Base-by-base conservation (phyloP, 2,329 filamentous ascomycete species). In the Raffaelea ambrosiae region DNA sequence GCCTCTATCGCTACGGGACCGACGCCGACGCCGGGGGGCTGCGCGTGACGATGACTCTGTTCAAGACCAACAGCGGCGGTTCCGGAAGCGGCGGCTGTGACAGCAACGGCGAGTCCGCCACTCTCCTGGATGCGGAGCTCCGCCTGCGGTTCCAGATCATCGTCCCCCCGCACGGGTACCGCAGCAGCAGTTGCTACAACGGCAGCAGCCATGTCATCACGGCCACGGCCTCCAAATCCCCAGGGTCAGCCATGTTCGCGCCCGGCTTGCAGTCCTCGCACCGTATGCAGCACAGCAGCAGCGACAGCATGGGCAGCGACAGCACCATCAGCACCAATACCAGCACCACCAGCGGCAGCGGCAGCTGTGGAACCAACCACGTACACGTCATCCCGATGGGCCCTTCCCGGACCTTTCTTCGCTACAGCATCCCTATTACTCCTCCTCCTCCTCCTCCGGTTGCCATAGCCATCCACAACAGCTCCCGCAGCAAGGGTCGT, bases 41-140 rank as follows among this genome's bases (percentile, higher is more conserved):
- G 47, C 54, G 54, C 4, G 54, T 55, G 20, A 55, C 54, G 10
- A 50, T 55, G 54, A 53, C 52, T 8, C 42, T 54, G n/a, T 46
- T 45, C 9, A 43, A 51, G 19, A 10, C 20, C 4, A 33, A 40
- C 10, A 9, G 16, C 26, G 39, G 13, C 33, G n/a, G 4, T 1
- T 4, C n/a, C 23, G 20, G 22, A 16, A 16, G 5, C 18, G 33
- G 23, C 23, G 31, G 3, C 21, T 33, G 40, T 18, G 42, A 33
- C 23, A 19, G 22, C 11, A 20, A 19, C n/a, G 29, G 22, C 19
- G 23, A 5, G n/a, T 18, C 13, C 20, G 35, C n/a, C 39, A 43
- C 19, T 5, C 16, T n/a, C 20, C 22, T 16, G 5, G n/a, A 14
- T 2, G 14, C 14, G 19, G 10, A 44, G 19, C 43, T 55, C 2